Conservation (phyloP, 805 yeast genomes). For the Maudiozyma bulderi region DNA sequence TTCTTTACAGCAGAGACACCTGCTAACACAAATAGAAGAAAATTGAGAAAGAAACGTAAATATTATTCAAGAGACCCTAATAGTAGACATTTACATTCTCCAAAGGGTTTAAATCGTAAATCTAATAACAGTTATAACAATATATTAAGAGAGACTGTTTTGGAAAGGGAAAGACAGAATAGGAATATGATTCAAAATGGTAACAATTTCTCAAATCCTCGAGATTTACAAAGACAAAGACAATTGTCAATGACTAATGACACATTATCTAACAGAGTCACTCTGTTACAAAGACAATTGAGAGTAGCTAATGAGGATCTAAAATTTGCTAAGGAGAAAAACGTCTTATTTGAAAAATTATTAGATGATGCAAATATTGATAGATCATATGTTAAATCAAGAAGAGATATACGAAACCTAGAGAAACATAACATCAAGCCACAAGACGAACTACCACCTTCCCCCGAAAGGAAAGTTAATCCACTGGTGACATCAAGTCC, state of each 20-base stretch:
- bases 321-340: conserved; percentile 26
- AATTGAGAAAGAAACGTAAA: background rate
- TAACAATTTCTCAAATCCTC: background rate
- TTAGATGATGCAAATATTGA: conserved; percentile 28
- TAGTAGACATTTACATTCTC: background rate
- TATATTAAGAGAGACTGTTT: conserved; percentile 9
- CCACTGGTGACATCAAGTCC: conserved; percentile 30
- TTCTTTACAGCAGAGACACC: background rate
- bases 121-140: background rate
- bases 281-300: conserved; percentile 9
- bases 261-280: conserved; percentile 5
- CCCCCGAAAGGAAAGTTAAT: conserved; percentile 13
- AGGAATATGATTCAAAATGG: conserved; percentile 4
- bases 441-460: conserved; percentile 24
- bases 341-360: conserved; percentile 20
- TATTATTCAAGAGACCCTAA: background rate
- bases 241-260: background rate
- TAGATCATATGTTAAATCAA: conserved; percentile 24
- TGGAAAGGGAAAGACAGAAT: conserved; percentile 17
- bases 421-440: conserved; percentile 25
- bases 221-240: background rate
- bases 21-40: background rate
- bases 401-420: conserved; percentile 26
- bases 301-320: conserved; percentile 12
- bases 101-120: background rate